Conservation (phyloP, 192 early-diverging fungal genomes). For the Spizellomyces sp. region DNA sequence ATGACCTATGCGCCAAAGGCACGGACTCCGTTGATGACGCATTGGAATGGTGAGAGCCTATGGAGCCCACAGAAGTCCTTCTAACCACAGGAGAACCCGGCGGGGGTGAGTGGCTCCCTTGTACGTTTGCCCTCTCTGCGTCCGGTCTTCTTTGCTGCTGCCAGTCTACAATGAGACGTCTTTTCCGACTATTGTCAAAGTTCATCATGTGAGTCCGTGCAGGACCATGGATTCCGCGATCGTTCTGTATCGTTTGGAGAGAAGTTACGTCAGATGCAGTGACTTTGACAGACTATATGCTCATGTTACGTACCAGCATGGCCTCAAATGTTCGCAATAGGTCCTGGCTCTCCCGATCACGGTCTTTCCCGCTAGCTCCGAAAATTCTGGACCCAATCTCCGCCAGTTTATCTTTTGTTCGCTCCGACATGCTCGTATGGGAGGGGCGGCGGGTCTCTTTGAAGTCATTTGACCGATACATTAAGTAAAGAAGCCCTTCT, state of each 20-base stretch:
- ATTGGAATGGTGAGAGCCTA: neutral
- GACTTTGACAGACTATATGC: too few species aligned
- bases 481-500: neutral
- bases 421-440: neutral
- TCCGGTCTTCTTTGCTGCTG: neutral
- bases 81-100: too few species aligned
- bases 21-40: neutral
- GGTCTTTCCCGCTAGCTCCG: neutral
- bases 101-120: too few species aligned
- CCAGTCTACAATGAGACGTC: conserved; percentile 15
- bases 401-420: neutral
- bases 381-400: neutral
- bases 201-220: conserved; percentile 17
- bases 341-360: neutral
- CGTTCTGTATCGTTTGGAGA: conserved; percentile 15
- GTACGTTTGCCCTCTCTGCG: too few species aligned
- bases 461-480: neutral
- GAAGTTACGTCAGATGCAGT: neutral
- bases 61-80: too few species aligned
- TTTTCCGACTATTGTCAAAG: conserved; percentile 17
- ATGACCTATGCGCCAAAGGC: neutral
- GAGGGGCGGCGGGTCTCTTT: neutral
- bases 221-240: conserved; percentile 22
- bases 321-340: neutral
- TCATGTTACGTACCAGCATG: neutral